Evolutionary conservation across 805 yeast genomes (phyloP).

Genomic region (Saturnispora besseyi): DNA sequence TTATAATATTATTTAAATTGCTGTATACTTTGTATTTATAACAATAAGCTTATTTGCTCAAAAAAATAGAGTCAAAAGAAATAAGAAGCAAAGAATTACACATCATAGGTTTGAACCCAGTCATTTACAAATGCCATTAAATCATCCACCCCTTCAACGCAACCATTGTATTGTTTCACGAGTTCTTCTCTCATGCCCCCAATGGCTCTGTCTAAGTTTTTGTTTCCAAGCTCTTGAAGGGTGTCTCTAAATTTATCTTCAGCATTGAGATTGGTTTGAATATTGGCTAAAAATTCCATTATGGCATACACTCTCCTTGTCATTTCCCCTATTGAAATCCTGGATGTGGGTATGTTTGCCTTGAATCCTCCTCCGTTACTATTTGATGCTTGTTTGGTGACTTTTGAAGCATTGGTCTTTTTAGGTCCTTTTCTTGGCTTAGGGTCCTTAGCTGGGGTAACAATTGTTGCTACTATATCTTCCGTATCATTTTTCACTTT

Average conservation of each 20-base stretch:
- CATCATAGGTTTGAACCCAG: slow-evolving; percentile 67
- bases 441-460: background rate
- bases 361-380: slow-evolving; percentile 45
- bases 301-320: slow-evolving; percentile 82
- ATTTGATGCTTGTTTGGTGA: slow-evolving; percentile 25
- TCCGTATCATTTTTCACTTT: background rate
- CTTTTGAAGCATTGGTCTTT: background rate
- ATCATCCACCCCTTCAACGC: slow-evolving; percentile 58
- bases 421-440: slow-evolving; percentile 1
- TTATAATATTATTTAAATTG: too few relatives aligned
- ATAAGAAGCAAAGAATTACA: slow-evolving; percentile 26
- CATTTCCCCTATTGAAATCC: slow-evolving; percentile 74
- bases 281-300: slow-evolving; percentile 80
- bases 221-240: slow-evolving; percentile 21
- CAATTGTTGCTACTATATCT: background rate
- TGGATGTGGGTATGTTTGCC: slow-evolving; percentile 74
- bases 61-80: slow-evolving; percentile 1
- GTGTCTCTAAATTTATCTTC: slow-evolving; percentile 53
- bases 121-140: slow-evolving; percentile 58
- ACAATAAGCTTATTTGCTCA: too few relatives aligned
- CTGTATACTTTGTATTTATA: too few relatives aligned
- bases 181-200: slow-evolving; percentile 29
- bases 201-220: slow-evolving; percentile 26
- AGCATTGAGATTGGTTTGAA: slow-evolving; percentile 71
- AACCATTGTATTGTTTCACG: slow-evolving; percentile 46